Evolutionary conservation across 352 stramenopile species (phyloP).

Genomic region (Phytophthora nicotianae): DNA sequence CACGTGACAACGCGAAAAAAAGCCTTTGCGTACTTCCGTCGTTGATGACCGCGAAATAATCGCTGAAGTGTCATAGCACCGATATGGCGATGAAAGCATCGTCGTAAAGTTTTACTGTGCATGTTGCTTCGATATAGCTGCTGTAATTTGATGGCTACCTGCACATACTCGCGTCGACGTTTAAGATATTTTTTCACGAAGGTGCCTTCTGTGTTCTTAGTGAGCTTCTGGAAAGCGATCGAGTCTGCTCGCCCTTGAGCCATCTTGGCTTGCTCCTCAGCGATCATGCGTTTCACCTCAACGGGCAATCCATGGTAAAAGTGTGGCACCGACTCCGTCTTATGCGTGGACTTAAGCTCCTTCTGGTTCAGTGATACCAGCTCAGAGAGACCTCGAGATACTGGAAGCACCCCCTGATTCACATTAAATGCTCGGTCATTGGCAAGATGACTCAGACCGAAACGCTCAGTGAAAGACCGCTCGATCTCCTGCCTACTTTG

Average conservation of each 20-base stretch:
- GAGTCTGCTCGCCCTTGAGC: constrained; percentile 17
- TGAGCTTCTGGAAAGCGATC: constrained; percentile 40
- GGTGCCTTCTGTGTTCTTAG: constrained; percentile 58
- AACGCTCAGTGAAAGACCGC: constrained; percentile 55
- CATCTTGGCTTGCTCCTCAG: constrained; percentile 51
- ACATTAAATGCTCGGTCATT: constrained; percentile 56
- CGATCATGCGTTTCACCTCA: constrained; percentile 78
- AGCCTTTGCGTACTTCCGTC: constrained; percentile 49
- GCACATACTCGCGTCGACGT: constrained; percentile 47
- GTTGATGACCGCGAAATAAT: constrained; percentile 57
- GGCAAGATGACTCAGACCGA: constrained; percentile 54
- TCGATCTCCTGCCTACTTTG: constrained; percentile 25
- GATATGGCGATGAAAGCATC: constrained; percentile 47
- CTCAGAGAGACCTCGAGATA: constrained; percentile 41
- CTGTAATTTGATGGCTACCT: constrained; percentile 62
- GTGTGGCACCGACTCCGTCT: constrained; percentile 54
- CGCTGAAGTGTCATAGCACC: constrained; percentile 61
- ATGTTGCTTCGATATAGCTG: constrained; percentile 47
- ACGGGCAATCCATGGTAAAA: constrained; percentile 79
- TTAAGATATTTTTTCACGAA: constrained; percentile 70
- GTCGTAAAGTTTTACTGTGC: constrained; percentile 54
- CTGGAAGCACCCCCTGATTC: constrained; percentile 38
- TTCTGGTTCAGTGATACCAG: constrained; percentile 53
- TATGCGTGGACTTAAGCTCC: constrained; percentile 26
- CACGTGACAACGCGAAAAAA: constrained; percentile 61